Base-by-base conservation (phyloP, 495 filamentous ascomycete species). In the Daldinia bambusicola region DNA sequence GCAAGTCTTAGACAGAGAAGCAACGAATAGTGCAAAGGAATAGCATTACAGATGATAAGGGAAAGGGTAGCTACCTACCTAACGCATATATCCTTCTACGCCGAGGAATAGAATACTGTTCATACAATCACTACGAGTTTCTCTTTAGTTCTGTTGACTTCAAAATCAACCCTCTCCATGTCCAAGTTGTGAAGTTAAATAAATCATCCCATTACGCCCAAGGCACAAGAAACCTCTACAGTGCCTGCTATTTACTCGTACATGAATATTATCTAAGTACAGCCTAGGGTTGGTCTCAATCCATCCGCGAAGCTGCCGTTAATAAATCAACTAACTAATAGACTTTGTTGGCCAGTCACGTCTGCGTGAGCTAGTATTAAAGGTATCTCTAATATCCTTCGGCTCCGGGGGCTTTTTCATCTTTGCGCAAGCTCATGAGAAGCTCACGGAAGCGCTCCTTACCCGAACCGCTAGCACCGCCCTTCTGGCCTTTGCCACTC, bases 361-460 rank as follows among this genome's bases (percentile, higher is more conserved):
- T 31, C 0, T 48, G 50, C 55, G 14, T 14, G 51, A 26, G 14
- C 37, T 10, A 55, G 43, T 38, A 36, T 32, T 40, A 32, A 55
- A 51, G 40, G 38, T 22, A 50, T 48, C 31, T 26, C 68, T 78
- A 89, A 64, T 86, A 88, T 55, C 91, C 88, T 50, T 81, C 85
- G n/a, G 91, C 92, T 66, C 93, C 94, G 12, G 94, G 94, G 3
- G 94, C 95, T 77, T 95, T 96, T 81, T 95, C 89, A 76, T 99
- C 95, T 84, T 97, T 97, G 82, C 88, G 89, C 78, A 99, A 81
- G 74, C 90, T 93, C 71, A 95, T 78, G 77, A 99, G 82, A 77
- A 99, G 78, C 83, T 98, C 94, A 63, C 95, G 90, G 86, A 98
- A 98, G 66, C 91, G 90, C 78, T 95, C 92, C 86, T 98, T 99